Base-by-base conservation (phyloP, 2,329 filamentous ascomycete genomes). In the Trichoderma asperellum region DNA sequence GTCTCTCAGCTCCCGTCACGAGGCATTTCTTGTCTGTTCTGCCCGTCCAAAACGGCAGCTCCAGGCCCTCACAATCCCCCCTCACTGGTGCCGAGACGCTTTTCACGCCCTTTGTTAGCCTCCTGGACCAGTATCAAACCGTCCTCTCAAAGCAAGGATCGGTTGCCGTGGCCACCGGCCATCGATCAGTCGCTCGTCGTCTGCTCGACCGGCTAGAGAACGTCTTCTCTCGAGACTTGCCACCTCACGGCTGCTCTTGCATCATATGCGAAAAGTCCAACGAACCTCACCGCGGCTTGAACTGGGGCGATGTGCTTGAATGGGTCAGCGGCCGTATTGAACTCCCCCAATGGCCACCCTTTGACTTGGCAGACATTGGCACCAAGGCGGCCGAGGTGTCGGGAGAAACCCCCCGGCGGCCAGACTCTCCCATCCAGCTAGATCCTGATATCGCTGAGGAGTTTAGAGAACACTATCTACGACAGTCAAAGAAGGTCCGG, bases 281-380 rank as follows among this genome's bases (percentile, higher is more conserved):
- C 47, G 86, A 89, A 47, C 87, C 91, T 18, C 87, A 89, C 71
- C 86, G 85, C 68, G 94, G 94, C 2, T 85, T 97, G 35, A 96
- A 93, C 71, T 99, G 95, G 95, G 95, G 96, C 11, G 95, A 98
- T 77, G 94, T 98, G 14, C 82, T 99, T 29, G 96, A 99, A 79
- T 90, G 94, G 77, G 94, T 97, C 14, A 96, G 93, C 72, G 95
- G 95, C 21, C 89, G 95, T 67, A 88, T 93, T 70, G 93, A 97
- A 74, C 85, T 97, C 63, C 94, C 95, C 0, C 81, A 86, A 18
- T 97, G 95, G 95, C 95, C 95, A 27, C 93, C 95, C 0, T 96
- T 97, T 76, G 89, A 92, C 73, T 86, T 94, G 73, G 87, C 87
- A 3, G 83, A 87, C 60, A 83, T 92, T 53, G 84, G 87, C 56